These are phyloP conservation scores for Lachnellula suecica DNA, from an alignment of 2,329 filamentous ascomycete species.

Conservation along the genomic window DNA sequence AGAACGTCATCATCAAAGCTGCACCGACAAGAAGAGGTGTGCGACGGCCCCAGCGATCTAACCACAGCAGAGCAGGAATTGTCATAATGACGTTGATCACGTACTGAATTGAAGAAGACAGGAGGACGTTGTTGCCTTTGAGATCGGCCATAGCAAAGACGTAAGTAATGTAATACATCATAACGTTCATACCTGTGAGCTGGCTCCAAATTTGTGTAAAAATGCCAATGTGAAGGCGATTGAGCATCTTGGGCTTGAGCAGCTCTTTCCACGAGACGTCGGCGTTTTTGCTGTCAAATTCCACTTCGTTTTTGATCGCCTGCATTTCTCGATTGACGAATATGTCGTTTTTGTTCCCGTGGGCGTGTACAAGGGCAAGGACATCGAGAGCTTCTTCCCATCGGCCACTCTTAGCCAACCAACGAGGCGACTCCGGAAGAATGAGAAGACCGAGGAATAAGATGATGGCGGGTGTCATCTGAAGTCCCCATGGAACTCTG, in stretches of 20 bases:
- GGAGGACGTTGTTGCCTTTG: conserved; percentile 53
- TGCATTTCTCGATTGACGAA: conserved; percentile 68
- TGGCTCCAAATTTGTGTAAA: conserved; percentile 78
- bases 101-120: conserved; percentile 70
- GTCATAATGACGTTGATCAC: conserved; percentile 82
- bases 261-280: conserved; percentile 72
- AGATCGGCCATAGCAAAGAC: conserved; percentile 72
- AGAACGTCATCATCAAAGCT: conserved; percentile 36
- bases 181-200: conserved; percentile 76
- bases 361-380: conserved; percentile 52
- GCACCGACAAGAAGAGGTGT: conserved; percentile 61
- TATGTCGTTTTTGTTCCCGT: conserved; percentile 62
- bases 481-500: conserved; percentile 63
- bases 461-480: conserved; percentile 59
- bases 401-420: conserved; percentile 61
- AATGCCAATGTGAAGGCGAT: conserved; percentile 68
- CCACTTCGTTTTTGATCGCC: conserved; percentile 75
- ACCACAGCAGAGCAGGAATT: conserved; percentile 69
- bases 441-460: conserved; percentile 59
- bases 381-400: conserved; percentile 55
- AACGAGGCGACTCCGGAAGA: conserved; percentile 61
- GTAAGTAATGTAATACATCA: conserved; percentile 48
- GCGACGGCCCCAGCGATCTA: conserved; percentile 76
- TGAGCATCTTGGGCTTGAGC: conserved; percentile 71
- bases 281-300: conserved; percentile 69